A percentile compares a stretch with the other conserved stretches of the same genome.
phyloP scores from a whole-genome alignment of 768 basidiomycete genomes.

The Tricholoma sp. region DNA sequence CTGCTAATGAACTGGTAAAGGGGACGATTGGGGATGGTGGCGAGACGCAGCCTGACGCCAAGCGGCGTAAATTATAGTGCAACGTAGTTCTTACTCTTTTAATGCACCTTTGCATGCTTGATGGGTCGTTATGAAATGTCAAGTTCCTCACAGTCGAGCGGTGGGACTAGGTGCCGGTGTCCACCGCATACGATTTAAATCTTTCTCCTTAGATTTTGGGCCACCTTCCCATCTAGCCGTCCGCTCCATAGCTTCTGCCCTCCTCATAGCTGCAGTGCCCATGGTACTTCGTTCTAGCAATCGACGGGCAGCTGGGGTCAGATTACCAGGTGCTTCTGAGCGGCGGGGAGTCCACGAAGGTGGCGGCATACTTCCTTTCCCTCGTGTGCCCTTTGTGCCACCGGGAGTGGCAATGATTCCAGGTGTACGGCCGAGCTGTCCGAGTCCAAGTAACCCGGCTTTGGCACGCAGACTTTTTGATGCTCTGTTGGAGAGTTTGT shows the following conservation, averaged over 20 bases:
- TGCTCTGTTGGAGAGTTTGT: conserved; percentile 77
- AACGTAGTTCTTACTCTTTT: conserved; percentile 3
- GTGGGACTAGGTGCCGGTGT: conserved; percentile 62
- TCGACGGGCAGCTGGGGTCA: conserved; percentile 84
- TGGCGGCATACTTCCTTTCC: conserved; percentile 67
- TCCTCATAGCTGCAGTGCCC: conserved; percentile 55
- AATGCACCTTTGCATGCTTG: not conserved
- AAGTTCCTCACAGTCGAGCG: conserved; percentile 5
- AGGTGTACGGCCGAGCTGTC: conserved; percentile 26
- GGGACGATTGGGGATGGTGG: conserved; percentile 16
- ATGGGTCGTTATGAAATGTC: not conserved
- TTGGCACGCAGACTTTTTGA: conserved; percentile 76
- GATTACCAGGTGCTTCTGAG: conserved; percentile 62
- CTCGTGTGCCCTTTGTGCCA: conserved; percentile 4
- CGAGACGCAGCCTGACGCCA: conserved; percentile 38
- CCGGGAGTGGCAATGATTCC: conserved; percentile 30
- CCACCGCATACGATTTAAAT: conserved; percentile 67
- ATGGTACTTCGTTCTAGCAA: conserved; percentile 70
- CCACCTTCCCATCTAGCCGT: conserved; percentile 51
- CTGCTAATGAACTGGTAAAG: conserved; percentile 10
- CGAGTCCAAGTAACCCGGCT: conserved; percentile 54
- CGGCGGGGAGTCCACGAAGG: conserved; percentile 76
- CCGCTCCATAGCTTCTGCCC: conserved; percentile 65
- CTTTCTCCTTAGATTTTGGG: conserved; percentile 46
- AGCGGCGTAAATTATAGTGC: conserved; percentile 45